These are phyloP conservation scores for Protea cynaroides DNA, from an alignment of 164 flowering plant genomes.

Conservation along the genomic window DNA sequence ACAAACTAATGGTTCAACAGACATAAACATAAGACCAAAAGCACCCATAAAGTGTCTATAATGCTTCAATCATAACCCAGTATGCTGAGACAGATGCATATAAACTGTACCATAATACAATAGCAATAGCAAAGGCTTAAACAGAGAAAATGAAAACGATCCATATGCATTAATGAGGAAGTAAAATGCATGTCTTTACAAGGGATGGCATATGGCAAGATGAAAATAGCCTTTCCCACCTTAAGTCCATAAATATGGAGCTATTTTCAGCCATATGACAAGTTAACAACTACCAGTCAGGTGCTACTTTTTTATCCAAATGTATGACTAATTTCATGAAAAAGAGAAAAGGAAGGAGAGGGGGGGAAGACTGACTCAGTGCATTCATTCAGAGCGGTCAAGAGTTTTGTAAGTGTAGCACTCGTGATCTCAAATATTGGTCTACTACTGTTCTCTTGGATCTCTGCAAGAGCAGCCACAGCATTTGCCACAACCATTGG, in stretches of 20 bases:
- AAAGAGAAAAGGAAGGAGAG: neutral
- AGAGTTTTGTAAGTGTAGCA: slow-evolving; percentile 83
- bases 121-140: no score
- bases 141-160: no score
- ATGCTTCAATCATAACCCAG: no score
- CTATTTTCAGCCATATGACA: neutral
- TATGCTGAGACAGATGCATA: no score
- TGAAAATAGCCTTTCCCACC: no score
- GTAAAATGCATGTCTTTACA: neutral
- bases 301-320: no score
- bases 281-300: neutral
- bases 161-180: neutral
- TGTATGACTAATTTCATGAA: no score
- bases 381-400: slow-evolving; percentile 96
- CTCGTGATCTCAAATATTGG: slow-evolving; percentile 93
- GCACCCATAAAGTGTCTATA: no score
- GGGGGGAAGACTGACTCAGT: slow-evolving; percentile 63
- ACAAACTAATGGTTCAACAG: no score
- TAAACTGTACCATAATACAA: no score
- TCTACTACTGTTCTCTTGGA: slow-evolving; percentile 78
- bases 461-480: slow-evolving; percentile 97
- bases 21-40: no score
- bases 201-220: neutral
- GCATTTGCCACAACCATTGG: slow-evolving; percentile 99
- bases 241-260: neutral